Percentiles rank a stretch among this genome's conserved stretches.
Evolutionary conservation across 1,139 yeast species (phyloP).

Genomic region (Candida tropicalis): DNA sequence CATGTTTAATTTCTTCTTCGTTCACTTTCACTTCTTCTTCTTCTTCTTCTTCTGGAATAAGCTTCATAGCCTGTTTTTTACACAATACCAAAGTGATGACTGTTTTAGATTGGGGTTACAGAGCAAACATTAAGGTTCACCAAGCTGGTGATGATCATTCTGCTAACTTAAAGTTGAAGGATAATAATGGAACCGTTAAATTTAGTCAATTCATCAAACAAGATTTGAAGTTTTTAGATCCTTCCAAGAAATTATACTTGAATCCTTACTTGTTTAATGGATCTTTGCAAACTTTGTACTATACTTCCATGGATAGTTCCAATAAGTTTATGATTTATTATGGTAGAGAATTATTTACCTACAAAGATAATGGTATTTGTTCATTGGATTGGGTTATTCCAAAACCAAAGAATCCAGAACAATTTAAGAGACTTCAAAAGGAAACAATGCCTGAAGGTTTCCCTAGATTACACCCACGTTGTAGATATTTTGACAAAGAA

Average conservation of each 20-base stretch:
- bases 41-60: neutral
- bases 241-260: slow-evolving; percentile 48
- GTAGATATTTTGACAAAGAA: slow-evolving; percentile 63
- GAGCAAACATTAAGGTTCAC: slow-evolving; percentile 37
- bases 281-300: slow-evolving; percentile 71
- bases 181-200: slow-evolving; percentile 17
- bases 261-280: slow-evolving; percentile 74
- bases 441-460: slow-evolving; percentile 65
- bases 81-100: slow-evolving; percentile 13
- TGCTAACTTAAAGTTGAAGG: slow-evolving; percentile 21
- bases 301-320: slow-evolving; percentile 57
- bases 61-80: too few species aligned
- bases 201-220: slow-evolving; percentile 27
- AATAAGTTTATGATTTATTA: slow-evolving; percentile 62
- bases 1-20: neutral
- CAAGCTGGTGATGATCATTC: slow-evolving; percentile 23
- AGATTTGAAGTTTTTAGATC: slow-evolving; percentile 29
- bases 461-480: slow-evolving; percentile 78
- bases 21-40: neutral
- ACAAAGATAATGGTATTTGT: slow-evolving; percentile 66
- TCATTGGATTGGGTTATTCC: slow-evolving; percentile 78
- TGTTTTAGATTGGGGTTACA: slow-evolving; percentile 40
- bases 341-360: slow-evolving; percentile 70
- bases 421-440: slow-evolving; percentile 50
- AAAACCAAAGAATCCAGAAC: slow-evolving; percentile 45